A percentile compares a stretch with the other conserved stretches of the same genome.
Conservation (phyloP, 768 basidiomycete species). For the Psilocybe subaeruginosa region DNA sequence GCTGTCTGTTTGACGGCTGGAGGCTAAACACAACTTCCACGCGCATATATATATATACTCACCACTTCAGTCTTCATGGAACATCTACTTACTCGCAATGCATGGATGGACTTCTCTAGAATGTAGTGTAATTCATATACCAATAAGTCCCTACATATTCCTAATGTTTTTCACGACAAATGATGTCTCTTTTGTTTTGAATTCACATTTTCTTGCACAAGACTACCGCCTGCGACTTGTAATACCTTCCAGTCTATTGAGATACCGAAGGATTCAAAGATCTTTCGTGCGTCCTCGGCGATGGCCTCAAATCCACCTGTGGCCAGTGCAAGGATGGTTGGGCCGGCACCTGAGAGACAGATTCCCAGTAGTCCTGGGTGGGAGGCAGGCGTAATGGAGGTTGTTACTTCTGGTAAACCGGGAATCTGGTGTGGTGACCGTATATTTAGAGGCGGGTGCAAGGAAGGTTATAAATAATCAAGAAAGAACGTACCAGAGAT, state of each 20-base stretch:
- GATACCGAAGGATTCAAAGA: slow-evolving; percentile 73
- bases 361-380: slow-evolving; percentile 97
- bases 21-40: slow-evolving; percentile 40
- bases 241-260: slow-evolving; percentile 92
- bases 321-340: slow-evolving; percentile 95
- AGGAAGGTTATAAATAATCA: neutral
- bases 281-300: slow-evolving; percentile 75
- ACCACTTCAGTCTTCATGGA: neutral
- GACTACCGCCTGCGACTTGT: slow-evolving; percentile 55
- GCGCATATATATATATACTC: neutral
- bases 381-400: slow-evolving; percentile 80
- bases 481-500: slow-evolving; percentile 58
- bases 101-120: slow-evolving; percentile 17
- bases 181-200: slow-evolving; percentile 13
- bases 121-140: slow-evolving; percentile 23
- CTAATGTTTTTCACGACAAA: slow-evolving; percentile 21
- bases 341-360: slow-evolving; percentile 96
- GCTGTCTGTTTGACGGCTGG: slow-evolving; percentile 91
- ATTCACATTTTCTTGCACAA: slow-evolving; percentile 28
- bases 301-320: slow-evolving; percentile 84
- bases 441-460: neutral
- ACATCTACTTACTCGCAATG: slow-evolving; percentile 6
- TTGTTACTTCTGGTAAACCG: slow-evolving; percentile 91
- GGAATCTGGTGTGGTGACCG: slow-evolving; percentile 67
- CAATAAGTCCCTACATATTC: slow-evolving; percentile 13